Conservation (phyloP, 1,139 yeast species). For the Hyphopichia pseudoburtonii region DNA sequence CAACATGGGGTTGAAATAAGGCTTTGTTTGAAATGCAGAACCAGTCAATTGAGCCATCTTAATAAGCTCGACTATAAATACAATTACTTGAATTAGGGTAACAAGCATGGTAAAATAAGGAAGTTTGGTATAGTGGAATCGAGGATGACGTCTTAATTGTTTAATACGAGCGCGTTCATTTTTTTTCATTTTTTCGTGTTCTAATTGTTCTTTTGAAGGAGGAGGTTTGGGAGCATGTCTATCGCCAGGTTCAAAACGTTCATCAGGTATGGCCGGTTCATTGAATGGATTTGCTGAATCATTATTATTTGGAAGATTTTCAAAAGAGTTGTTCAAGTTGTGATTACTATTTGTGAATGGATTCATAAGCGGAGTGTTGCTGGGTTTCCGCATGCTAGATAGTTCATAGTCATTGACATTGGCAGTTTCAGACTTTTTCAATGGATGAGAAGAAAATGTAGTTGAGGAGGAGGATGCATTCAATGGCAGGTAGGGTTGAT, state of each 20-base stretch:
- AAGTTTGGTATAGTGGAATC: slow-evolving; percentile 44
- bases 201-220: slow-evolving; percentile 13
- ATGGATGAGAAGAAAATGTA: slow-evolving; percentile 14
- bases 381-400: slow-evolving; percentile 6
- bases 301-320: slow-evolving; percentile 15
- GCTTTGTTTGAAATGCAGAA: slow-evolving; percentile 66
- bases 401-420: slow-evolving; percentile 13
- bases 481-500: slow-evolving; percentile 2
- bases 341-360: slow-evolving; percentile 8
- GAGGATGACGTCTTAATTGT: slow-evolving; percentile 30
- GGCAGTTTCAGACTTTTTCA: slow-evolving; percentile 15
- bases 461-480: slow-evolving; percentile 7
- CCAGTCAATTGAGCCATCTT: slow-evolving; percentile 64
- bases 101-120: slow-evolving; percentile 50
- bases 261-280: slow-evolving; percentile 7
- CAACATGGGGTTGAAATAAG: slow-evolving; percentile 76
- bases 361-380: slow-evolving; percentile 6
- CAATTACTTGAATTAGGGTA: slow-evolving; percentile 52
- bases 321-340: slow-evolving; percentile 10
- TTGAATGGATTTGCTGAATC: slow-evolving; percentile 13
- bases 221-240: slow-evolving; percentile 16
- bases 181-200: slow-evolving; percentile 15
- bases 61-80: slow-evolving; percentile 68
- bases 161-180: slow-evolving; percentile 29
- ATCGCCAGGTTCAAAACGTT: slow-evolving; percentile 5